Base-by-base conservation (phyloP, 2,329 filamentous ascomycete species). In the Penicillium sp. region DNA sequence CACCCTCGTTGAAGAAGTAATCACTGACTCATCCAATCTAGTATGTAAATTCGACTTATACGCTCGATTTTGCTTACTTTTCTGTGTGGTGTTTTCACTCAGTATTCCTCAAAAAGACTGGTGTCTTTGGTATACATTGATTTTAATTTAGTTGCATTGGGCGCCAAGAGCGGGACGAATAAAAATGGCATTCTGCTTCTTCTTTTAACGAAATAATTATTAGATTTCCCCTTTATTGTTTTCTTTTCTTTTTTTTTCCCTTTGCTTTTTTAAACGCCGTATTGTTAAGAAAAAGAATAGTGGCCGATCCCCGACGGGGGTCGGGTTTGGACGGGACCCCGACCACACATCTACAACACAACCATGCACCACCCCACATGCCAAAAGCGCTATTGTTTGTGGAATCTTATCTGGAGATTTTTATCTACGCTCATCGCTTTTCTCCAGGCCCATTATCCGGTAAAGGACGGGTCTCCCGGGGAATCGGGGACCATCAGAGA, bases 1-100 rank as follows among this genome's bases (percentile, higher is more conserved):
- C 4, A 31, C 21, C 6, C 36, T 27, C 36, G 4, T 36, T 35
- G 1, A 38, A 19, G 25, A 17, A 17, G 9, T 6, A 5, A 9
- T n/a, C 49, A 52, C 61, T 68, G 49, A 68, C 53, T n/a, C 42
- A 13, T 38, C 27, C 8, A n/a, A 10, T 47, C 5, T 29, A 71
- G 68, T n/a, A 72, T 72, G 70, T 72, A 67, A 70, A 58, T 19
- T 17, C 41, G 15, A 35, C 33, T 23, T 8, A 27, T 36, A n/a
- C 12, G 35, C 29, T 19, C 9, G 19, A 41, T 31, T 41, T 39
- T 50, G 6, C 29, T 29, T 8, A 29, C 15, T 29, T 50, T 49
- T 50, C 53, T 43, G 49, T 29, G 45, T 55, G 42, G 48, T 43
- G 23, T 39, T 44, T 41, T 41, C 44, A 21, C 21, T 59, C n/a